Evolutionary conservation across 1,284 basidiomycete species (phyloP).

Genomic region (Melanopsichium pennsylvanicum): DNA sequence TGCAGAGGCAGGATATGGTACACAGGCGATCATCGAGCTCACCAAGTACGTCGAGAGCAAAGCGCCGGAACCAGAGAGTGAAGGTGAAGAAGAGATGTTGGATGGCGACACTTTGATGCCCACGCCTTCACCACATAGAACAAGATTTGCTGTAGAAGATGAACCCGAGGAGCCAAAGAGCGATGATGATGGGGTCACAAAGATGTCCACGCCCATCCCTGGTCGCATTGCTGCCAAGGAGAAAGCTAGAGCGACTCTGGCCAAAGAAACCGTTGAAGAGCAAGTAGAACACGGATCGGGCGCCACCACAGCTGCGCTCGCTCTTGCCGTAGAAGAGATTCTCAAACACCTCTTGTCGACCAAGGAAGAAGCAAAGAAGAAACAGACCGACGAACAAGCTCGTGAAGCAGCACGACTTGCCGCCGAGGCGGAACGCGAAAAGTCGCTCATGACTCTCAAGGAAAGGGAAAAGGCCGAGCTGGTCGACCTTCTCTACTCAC

Average conservation of each 20-base stretch:
- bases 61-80: slow-evolving; percentile 11
- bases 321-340: slow-evolving; percentile 58
- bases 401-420: slow-evolving; percentile 28
- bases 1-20: slow-evolving; percentile 45
- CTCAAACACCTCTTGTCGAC: slow-evolving; percentile 56
- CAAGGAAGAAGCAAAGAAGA: slow-evolving; percentile 50
- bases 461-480: slow-evolving; percentile 49
- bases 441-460: slow-evolving; percentile 18
- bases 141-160: slow-evolving; percentile 24
- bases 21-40: slow-evolving; percentile 46
- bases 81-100: slow-evolving; percentile 2
- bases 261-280: neutral
- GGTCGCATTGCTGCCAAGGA: slow-evolving; percentile 12
- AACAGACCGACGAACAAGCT: slow-evolving; percentile 26
- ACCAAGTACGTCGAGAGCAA: slow-evolving; percentile 39
- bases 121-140: slow-evolving; percentile 27
- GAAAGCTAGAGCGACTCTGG: slow-evolving; percentile 9
- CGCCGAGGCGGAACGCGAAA: slow-evolving; percentile 20
- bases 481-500: slow-evolving; percentile 37
- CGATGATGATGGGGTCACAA: slow-evolving; percentile 7
- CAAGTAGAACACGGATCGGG: slow-evolving; percentile 4
- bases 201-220: slow-evolving; percentile 30
- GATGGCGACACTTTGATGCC: slow-evolving; percentile 31
- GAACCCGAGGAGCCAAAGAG: slow-evolving; percentile 19
- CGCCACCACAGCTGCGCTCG: slow-evolving; percentile 39